A percentile compares a stretch with the other conserved stretches of the same genome.
Conservation (phyloP, 129 eudicot species). For the Flaveria robusta region DNA sequence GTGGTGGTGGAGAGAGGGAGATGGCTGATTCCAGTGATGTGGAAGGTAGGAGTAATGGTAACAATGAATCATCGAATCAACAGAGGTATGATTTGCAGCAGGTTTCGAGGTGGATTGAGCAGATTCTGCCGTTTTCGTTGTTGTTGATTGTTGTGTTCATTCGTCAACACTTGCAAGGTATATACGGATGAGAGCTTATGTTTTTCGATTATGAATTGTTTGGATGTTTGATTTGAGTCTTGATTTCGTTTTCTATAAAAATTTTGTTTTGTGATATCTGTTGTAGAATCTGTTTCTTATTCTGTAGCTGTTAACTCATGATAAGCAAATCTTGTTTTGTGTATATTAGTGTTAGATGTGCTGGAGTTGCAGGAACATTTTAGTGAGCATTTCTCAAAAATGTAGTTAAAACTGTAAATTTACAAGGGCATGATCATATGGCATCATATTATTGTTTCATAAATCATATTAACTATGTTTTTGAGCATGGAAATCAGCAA, state of each 20-base stretch:
- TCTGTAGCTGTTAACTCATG: neutral
- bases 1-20: slow-evolving; percentile 33
- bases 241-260: neutral
- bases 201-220: neutral
- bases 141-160: slow-evolving; percentile 62
- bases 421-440: neutral
- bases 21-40: slow-evolving; percentile 34
- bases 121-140: slow-evolving; percentile 81
- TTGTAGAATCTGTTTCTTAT: neutral
- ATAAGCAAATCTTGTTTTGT: slow-evolving; percentile 1
- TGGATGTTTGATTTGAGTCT: neutral
- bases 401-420: neutral
- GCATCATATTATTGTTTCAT: neutral
- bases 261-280: neutral
- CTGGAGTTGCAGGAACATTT: slow-evolving; percentile 15
- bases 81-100: slow-evolving; percentile 67
- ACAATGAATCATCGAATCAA: slow-evolving; percentile 39
- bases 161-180: slow-evolving; percentile 88
- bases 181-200: neutral
- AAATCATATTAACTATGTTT: neutral
- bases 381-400: slow-evolving; percentile 3
- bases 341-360: neutral
- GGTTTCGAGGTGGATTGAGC: slow-evolving; percentile 68
- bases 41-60: slow-evolving; percentile 33
- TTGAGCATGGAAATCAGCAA: neutral